A percentile compares a stretch with the other conserved stretches of the same genome.
phyloP scores from a whole-genome alignment of 306 rosid genomes.

The Arachis hypogaea region DNA sequence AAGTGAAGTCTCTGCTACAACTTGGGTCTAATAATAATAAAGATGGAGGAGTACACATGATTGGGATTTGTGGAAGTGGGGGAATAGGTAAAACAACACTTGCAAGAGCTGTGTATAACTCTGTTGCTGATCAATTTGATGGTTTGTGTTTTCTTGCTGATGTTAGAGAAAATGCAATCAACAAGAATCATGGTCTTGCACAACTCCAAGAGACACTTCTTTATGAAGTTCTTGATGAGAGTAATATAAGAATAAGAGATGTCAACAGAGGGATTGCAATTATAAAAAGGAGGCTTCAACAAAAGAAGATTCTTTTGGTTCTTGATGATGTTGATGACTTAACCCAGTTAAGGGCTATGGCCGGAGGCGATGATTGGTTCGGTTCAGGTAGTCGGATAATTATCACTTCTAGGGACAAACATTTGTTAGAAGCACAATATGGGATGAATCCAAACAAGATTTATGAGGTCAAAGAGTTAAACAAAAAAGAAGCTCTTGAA shows the following conservation, averaged over 20 bases:
- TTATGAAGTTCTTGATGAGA: conserved; percentile 6
- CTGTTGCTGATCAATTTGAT: background rate
- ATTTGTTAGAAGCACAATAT: background rate
- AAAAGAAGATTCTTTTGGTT: conserved; percentile 3
- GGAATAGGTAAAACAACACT: conserved; percentile 18
- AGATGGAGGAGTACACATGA: background rate
- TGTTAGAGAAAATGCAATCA: background rate
- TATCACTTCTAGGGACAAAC: conserved; percentile 12
- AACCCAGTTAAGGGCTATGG: background rate
- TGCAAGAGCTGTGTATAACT: background rate
- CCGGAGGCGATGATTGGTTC: conserved; percentile 11
- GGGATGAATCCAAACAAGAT: background rate
- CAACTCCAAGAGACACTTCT: conserved; percentile 10
- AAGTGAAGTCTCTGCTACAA: conserved; percentile 7
- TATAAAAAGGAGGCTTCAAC: background rate
- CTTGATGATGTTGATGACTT: background rate
- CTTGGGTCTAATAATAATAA: background rate
- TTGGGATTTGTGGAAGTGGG: background rate
- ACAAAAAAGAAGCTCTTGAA: background rate
- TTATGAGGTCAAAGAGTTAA: background rate
- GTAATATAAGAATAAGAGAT: background rate
- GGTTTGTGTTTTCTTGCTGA: conserved; percentile 6
- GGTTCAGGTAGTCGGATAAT: background rate
- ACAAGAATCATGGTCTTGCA: background rate
- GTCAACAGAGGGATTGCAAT: background rate